Conservation (phyloP, 1,139 yeast species). For the Debaryomyces psychrophilus region DNA sequence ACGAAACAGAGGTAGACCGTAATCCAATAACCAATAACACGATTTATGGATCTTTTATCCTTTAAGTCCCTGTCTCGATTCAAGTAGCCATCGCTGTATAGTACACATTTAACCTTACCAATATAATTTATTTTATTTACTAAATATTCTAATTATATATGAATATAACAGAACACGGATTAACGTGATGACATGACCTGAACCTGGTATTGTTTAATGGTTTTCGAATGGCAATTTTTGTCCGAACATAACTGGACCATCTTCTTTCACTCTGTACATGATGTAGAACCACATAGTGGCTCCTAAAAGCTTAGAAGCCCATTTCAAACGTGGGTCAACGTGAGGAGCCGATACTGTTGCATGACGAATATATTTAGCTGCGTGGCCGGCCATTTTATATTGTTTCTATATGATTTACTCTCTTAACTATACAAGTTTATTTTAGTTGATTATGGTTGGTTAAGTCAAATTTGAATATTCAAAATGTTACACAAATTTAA, state of each 20-base stretch:
- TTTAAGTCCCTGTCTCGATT: neutral
- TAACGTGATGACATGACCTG: conserved; percentile 7
- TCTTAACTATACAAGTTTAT: conserved; percentile 3
- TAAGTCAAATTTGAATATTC: conserved; percentile 1
- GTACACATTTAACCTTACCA: neutral
- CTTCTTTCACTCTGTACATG: conserved; percentile 76
- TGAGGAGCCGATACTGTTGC: conserved; percentile 58
- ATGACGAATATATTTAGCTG: conserved; percentile 54
- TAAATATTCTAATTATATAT: conserved; percentile 8
- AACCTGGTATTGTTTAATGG: conserved; percentile 23
- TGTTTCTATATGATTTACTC: neutral
- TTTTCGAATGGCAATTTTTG: conserved; percentile 48
- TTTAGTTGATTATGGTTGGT: conserved; percentile 20
- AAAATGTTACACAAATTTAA: conserved; percentile 13
- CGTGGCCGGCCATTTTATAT: conserved; percentile 44
- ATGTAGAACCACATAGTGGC: conserved; percentile 91
- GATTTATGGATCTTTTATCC: too few species aligned
- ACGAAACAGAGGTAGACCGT: conserved; percentile 17
- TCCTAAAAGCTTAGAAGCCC: conserved; percentile 68
- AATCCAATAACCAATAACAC: too few species aligned
- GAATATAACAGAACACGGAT: conserved; percentile 5
- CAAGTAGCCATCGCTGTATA: neutral
- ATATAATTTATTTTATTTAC: conserved; percentile 6
- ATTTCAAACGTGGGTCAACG: conserved; percentile 55
- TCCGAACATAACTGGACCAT: conserved; percentile 62